phyloP scores from a whole-genome alignment of 768 basidiomycete species.

The Leccinum disarticulatum region DNA sequence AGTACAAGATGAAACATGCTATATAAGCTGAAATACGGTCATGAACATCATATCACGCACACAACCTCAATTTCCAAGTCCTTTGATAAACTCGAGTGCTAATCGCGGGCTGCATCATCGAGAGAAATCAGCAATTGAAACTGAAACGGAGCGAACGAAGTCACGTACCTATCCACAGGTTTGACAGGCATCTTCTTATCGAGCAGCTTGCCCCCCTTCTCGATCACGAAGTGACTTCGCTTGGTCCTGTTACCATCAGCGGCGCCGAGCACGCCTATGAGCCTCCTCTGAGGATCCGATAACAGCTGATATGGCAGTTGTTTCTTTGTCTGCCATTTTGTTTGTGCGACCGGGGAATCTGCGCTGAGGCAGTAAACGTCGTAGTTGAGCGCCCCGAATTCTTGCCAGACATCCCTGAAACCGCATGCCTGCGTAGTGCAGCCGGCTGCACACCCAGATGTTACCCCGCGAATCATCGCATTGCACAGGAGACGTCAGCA shows the following conservation, averaged over 20 bases:
- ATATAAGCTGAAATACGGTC: conserved; percentile 7
- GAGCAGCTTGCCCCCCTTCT: conserved; percentile 85
- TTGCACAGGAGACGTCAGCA: background rate
- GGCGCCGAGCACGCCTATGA: conserved; percentile 83
- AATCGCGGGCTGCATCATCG: conserved; percentile 49
- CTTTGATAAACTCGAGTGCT: conserved; percentile 70
- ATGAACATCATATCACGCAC: background rate
- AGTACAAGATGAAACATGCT: conserved; percentile 10
- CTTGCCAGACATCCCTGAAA: conserved; percentile 80
- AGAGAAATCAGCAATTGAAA: conserved; percentile 1
- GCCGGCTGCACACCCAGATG: conserved; percentile 51
- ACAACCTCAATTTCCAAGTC: conserved; percentile 13
- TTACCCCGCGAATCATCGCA: background rate
- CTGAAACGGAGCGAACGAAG: background rate
- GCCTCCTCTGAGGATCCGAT: conserved; percentile 80
- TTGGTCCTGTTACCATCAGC: conserved; percentile 79
- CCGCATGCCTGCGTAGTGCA: conserved; percentile 94
- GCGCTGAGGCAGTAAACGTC: conserved; percentile 83
- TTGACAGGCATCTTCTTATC: conserved; percentile 86
- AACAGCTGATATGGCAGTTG: conserved; percentile 81
- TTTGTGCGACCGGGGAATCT: conserved; percentile 71
- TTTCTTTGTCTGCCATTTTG: conserved; percentile 89
- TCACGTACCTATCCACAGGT: conserved; percentile 71
- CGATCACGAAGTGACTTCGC: conserved; percentile 93
- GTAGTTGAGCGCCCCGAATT: conserved; percentile 64